Evolutionary conservation across 352 stramenopile species (phyloP).

Genomic region (Aphanomyces astaci): DNA sequence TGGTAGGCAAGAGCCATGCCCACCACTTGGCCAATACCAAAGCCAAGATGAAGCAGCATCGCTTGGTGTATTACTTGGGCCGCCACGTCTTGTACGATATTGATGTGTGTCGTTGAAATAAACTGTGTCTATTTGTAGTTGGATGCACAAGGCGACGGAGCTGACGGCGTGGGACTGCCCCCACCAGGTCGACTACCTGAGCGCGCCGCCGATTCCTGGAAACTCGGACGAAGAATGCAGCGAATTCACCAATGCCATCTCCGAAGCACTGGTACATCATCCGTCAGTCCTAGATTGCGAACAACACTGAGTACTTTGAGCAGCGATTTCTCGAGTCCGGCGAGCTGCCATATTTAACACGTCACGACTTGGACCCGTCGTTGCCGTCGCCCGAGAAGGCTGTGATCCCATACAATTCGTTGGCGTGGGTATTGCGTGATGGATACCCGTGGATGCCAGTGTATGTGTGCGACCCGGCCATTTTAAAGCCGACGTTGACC

Average conservation of each 20-base stretch:
- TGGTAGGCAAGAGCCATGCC: neutral
- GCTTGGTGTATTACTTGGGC: conserved; percentile 2
- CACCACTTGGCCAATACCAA: neutral
- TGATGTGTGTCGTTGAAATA: neutral
- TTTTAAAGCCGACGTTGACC: neutral
- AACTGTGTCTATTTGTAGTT: neutral
- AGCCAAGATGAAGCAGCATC: neutral
- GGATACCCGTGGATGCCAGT: conserved; percentile 3
- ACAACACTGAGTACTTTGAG: neutral
- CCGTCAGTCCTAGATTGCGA: neutral
- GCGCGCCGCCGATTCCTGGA: neutral
- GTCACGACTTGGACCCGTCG: neutral
- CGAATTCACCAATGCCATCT: neutral
- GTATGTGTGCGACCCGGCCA: neutral
- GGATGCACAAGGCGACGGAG: neutral
- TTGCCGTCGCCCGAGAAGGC: neutral
- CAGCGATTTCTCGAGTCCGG: neutral
- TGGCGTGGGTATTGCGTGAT: neutral
- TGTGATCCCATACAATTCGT: neutral
- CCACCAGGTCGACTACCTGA: neutral
- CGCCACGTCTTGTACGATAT: conserved; percentile 1
- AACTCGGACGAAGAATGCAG: neutral
- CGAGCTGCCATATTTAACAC: neutral
- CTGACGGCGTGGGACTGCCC: neutral
- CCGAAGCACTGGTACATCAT: neutral